A percentile compares a stretch with the other conserved stretches of the same genome.
Conservation (phyloP, 1,284 basidiomycete genomes). For the Anthracocystis panici-leucophaei region DNA sequence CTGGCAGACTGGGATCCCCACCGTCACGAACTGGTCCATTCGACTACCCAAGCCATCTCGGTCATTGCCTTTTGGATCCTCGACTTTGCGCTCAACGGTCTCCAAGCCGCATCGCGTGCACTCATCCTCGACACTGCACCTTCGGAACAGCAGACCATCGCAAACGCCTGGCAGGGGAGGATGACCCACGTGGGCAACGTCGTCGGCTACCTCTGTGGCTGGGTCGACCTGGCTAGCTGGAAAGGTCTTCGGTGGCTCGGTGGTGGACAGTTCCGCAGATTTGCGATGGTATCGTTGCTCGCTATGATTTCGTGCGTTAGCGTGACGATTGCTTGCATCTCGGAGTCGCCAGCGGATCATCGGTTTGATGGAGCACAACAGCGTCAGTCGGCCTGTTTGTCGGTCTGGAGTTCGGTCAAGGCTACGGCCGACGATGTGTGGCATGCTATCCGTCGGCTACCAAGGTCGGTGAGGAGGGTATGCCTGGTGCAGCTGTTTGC, state of each 20-base stretch:
- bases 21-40: constrained; percentile 66
- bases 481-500: constrained; percentile 85
- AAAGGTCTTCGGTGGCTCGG: constrained; percentile 84
- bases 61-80: constrained; percentile 92
- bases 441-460: constrained; percentile 55
- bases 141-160: constrained; percentile 84
- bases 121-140: constrained; percentile 90
- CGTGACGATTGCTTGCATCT: constrained; percentile 85
- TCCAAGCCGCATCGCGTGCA: constrained; percentile 92
- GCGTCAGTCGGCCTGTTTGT: constrained; percentile 4
- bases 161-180: constrained; percentile 97
- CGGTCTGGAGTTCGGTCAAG: constrained; percentile 13
- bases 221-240: constrained; percentile 82
- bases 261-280: constrained; percentile 93
- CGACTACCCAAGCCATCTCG: constrained; percentile 74
- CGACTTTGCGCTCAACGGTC: constrained; percentile 89
- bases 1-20: constrained; percentile 90
- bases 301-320: constrained; percentile 84
- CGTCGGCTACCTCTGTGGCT: constrained; percentile 74
- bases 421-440: constrained; percentile 48
- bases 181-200: constrained; percentile 66
- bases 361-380: neutral
- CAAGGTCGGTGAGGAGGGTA: constrained; percentile 72
- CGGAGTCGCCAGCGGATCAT: constrained; percentile 63
- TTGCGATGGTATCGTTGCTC: constrained; percentile 85